Evolutionary conservation across 2,329 filamentous ascomycete species (phyloP).

Genomic region (Westerdykella aurantiaca): DNA sequence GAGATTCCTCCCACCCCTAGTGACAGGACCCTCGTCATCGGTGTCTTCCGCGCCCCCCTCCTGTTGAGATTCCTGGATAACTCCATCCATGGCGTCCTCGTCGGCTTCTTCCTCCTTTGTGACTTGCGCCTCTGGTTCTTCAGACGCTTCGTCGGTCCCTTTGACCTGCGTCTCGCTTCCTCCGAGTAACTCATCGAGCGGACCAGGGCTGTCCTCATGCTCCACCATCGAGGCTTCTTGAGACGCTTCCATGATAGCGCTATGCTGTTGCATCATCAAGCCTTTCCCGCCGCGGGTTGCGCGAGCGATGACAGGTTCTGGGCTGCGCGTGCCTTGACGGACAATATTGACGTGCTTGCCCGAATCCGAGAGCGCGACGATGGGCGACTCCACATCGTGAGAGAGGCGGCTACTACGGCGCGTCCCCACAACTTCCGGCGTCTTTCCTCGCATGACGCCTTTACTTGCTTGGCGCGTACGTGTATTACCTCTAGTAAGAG

Average conservation of each 20-base stretch:
- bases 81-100: slow-evolving; percentile 28
- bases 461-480: slow-evolving; percentile 40
- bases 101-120: slow-evolving; percentile 26
- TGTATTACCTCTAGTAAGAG: background rate
- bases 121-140: slow-evolving; percentile 28
- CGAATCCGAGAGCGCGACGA: slow-evolving; percentile 54
- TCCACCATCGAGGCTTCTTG: slow-evolving; percentile 43
- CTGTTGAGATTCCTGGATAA: slow-evolving; percentile 41
- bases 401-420: slow-evolving; percentile 56
- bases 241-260: slow-evolving; percentile 50
- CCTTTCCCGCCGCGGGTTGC: slow-evolving; percentile 44
- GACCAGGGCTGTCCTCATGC: slow-evolving; percentile 25
- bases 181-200: slow-evolving; percentile 29
- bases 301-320: slow-evolving; percentile 40
- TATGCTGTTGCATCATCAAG: slow-evolving; percentile 42
- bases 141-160: slow-evolving; percentile 28
- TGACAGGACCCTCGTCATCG: slow-evolving; percentile 52
- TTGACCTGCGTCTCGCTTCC: slow-evolving; percentile 34
- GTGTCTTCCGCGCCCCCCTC: slow-evolving; percentile 38
- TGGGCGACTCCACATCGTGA: slow-evolving; percentile 51
- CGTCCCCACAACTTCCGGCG: slow-evolving; percentile 33
- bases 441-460: slow-evolving; percentile 32
- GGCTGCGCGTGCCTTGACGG: slow-evolving; percentile 50
- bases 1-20: slow-evolving; percentile 40
- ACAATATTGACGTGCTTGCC: slow-evolving; percentile 53